Evolutionary conservation across 148 eudicot genomes (phyloP).

Genomic region (Heliamphora exappendiculata): DNA sequence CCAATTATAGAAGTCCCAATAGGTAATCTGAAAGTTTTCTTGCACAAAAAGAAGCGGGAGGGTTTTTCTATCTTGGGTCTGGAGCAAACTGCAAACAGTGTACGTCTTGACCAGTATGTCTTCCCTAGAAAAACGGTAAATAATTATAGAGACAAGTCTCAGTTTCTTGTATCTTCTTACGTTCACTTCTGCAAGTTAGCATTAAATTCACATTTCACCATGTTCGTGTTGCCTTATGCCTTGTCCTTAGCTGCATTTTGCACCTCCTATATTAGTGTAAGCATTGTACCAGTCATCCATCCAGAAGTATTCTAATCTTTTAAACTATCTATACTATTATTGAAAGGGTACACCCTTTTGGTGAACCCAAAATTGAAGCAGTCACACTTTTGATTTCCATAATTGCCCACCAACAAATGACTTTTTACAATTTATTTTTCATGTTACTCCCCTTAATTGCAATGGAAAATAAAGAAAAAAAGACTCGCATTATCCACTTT

Average conservation of each 20-base stretch:
- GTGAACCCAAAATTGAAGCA: no score
- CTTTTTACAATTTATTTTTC: no score
- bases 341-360: no score
- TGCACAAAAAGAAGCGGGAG: constrained; percentile 81
- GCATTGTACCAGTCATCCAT: neutral
- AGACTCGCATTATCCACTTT: no score
- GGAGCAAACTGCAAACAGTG: constrained; percentile 97
- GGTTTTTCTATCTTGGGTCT: constrained; percentile 83
- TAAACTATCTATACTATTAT: neutral
- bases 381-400: no score
- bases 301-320: neutral
- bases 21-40: constrained; percentile 54
- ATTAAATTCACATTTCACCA: neutral
- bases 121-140: constrained; percentile 76
- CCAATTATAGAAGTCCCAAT: constrained; percentile 85
- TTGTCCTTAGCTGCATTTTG: neutral
- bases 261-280: neutral
- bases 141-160: constrained; percentile 6
- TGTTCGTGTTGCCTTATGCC: neutral
- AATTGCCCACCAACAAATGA: no score
- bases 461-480: no score
- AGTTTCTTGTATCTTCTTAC: neutral
- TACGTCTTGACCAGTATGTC: constrained; percentile 63
- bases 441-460: no score
- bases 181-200: neutral